phyloP scores from a whole-genome alignment of 352 stramenopile genomes.

The Phytophthora lateralis region DNA sequence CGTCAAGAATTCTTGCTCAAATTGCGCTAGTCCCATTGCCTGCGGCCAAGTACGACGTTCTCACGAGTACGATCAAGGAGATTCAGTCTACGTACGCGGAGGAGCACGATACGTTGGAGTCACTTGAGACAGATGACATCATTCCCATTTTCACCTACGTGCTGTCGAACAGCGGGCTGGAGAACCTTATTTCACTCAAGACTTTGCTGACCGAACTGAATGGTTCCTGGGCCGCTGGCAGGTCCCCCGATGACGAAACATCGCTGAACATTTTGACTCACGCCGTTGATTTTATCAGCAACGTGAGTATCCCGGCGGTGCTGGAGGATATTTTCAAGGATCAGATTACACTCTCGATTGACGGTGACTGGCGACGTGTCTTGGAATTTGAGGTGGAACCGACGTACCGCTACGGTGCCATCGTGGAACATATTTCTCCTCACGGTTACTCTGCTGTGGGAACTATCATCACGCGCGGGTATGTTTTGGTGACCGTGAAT shows the following conservation, averaged over 20 bases:
- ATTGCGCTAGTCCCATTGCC: slow-evolving; percentile 56
- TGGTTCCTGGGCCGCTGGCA: slow-evolving; percentile 66
- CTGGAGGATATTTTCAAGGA: slow-evolving; percentile 92
- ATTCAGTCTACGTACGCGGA: slow-evolving; percentile 82
- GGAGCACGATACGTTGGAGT: slow-evolving; percentile 66
- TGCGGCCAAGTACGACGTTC: slow-evolving; percentile 80
- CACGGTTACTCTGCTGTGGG: slow-evolving; percentile 78
- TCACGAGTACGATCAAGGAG: slow-evolving; percentile 72
- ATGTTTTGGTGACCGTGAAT: slow-evolving; percentile 86
- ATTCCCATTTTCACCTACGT: slow-evolving; percentile 92
- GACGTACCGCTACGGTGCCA: slow-evolving; percentile 84
- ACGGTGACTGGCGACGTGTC: slow-evolving; percentile 81
- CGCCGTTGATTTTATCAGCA: slow-evolving; percentile 85
- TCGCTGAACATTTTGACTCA: slow-evolving; percentile 79
- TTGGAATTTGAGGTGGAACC: slow-evolving; percentile 84
- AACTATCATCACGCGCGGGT: slow-evolving; percentile 72
- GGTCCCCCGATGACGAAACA: slow-evolving; percentile 63
- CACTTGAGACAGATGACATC: slow-evolving; percentile 83
- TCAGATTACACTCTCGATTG: slow-evolving; percentile 89
- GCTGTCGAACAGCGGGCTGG: slow-evolving; percentile 84
- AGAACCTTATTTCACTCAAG: slow-evolving; percentile 86
- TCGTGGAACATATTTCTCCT: slow-evolving; percentile 78
- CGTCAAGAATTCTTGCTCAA: slow-evolving; percentile 74
- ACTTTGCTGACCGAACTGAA: slow-evolving; percentile 78
- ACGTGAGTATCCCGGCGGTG: slow-evolving; percentile 86